Percentiles rank a stretch among this genome's conserved stretches.
phyloP scores from a whole-genome alignment of 73 alveolate species.

The Blepharisma japonicum region DNA sequence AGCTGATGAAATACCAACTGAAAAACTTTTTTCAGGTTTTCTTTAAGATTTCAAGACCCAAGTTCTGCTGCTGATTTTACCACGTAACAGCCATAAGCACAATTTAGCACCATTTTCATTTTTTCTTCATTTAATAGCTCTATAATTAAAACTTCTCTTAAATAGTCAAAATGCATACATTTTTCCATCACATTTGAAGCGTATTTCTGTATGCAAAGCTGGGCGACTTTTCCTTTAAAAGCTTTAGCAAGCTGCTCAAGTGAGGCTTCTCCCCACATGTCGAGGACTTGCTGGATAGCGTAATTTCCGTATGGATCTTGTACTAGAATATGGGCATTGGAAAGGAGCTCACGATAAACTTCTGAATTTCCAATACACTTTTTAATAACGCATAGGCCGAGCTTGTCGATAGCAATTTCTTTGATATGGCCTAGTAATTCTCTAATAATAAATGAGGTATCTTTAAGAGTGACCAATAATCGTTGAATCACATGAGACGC shows the following conservation, averaged over 20 bases:
- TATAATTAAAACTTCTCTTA: neutral
- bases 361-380: conserved; percentile 52
- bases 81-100: conserved; percentile 21
- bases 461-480: conserved; percentile 69
- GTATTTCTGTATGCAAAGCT: conserved; percentile 54
- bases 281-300: conserved; percentile 79
- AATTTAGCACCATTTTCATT: neutral
- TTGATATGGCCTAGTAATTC: conserved; percentile 62
- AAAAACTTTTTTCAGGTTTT: too few species aligned
- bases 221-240: conserved; percentile 42
- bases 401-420: conserved; percentile 72
- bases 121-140: neutral
- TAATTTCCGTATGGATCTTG: conserved; percentile 86
- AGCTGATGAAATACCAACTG: too few species aligned
- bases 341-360: conserved; percentile 52
- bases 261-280: conserved; percentile 54
- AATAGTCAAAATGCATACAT: neutral
- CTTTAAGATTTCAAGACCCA: neutral
- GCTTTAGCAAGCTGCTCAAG: conserved; percentile 33
- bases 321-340: conserved; percentile 61
- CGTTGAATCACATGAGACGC: conserved; percentile 90
- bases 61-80: neutral
- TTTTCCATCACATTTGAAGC: conserved; percentile 61
- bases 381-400: conserved; percentile 83
- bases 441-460: conserved; percentile 68